A percentile compares a stretch with the other conserved stretches of the same genome.
These are phyloP conservation scores for Kockiozyma suomiensis DNA, from an alignment of 805 yeast genomes.

Conservation along the genomic window DNA sequence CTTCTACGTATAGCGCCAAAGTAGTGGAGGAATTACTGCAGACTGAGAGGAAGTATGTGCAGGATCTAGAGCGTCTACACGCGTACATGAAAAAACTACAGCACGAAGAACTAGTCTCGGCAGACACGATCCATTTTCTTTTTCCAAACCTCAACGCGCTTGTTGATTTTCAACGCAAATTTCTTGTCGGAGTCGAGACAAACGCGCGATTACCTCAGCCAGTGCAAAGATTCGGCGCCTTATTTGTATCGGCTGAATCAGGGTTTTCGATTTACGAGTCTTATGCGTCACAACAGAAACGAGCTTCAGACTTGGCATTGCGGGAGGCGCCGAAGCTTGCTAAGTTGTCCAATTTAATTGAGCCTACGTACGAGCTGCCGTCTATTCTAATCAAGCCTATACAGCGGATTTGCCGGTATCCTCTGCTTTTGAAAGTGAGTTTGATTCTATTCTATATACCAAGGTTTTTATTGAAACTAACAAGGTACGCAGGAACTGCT, in stretches of 20 bases:
- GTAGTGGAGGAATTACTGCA: conserved; percentile 82
- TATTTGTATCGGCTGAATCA: conserved; percentile 80
- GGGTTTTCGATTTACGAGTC: conserved; percentile 86
- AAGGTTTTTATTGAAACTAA: not conserved
- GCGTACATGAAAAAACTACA: conserved; percentile 68
- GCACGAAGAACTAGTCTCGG: conserved; percentile 65
- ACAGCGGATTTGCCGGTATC: conserved; percentile 95
- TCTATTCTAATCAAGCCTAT: conserved; percentile 90
- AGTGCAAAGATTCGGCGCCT: conserved; percentile 84
- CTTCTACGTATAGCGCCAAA: conserved; percentile 64
- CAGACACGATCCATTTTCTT: conserved; percentile 76
- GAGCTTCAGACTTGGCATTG: conserved; percentile 77
- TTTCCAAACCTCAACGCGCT: conserved; percentile 85
- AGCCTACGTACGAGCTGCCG: conserved; percentile 86
- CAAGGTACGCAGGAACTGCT: conserved; percentile 68
- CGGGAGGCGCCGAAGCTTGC: conserved; percentile 60
- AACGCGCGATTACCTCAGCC: conserved; percentile 73
- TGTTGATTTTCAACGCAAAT: conserved; percentile 88
- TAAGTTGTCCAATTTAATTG: conserved; percentile 57
- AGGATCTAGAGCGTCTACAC: conserved; percentile 75
- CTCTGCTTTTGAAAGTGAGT: conserved; percentile 58
- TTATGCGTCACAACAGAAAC: conserved; percentile 88
- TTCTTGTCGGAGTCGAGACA: conserved; percentile 85
- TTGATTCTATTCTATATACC: not conserved
- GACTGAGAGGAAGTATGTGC: conserved; percentile 91